Conservation (phyloP, 345 rosid species). For the Turnera subulata region DNA sequence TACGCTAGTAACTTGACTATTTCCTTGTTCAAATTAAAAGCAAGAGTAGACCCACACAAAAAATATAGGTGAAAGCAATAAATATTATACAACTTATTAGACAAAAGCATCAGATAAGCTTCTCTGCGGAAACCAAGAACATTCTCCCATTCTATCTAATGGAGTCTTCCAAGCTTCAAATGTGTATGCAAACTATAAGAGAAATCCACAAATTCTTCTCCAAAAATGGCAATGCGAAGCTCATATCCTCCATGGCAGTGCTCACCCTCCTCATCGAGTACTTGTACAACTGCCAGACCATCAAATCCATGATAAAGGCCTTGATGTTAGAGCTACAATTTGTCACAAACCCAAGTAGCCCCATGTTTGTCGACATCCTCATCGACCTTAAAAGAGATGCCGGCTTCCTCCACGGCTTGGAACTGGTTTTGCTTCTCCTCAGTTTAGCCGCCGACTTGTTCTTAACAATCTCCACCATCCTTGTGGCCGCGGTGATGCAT, state of each 20-base stretch:
- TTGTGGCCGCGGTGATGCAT: constrained; percentile 31
- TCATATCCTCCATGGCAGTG: constrained; percentile 34
- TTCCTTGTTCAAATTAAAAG: too few relatives aligned
- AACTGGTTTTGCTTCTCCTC: constrained; percentile 16
- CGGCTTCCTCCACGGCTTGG: constrained; percentile 16
- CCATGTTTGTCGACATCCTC: constrained; percentile 23
- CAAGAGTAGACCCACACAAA: too few relatives aligned
- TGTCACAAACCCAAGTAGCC: constrained; percentile 20
- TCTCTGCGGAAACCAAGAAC: background rate
- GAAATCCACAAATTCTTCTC: constrained; percentile 35
- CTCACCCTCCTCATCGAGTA: constrained; percentile 25
- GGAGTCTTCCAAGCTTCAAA: constrained; percentile 3
- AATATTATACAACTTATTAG: too few relatives aligned
- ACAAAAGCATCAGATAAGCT: too few relatives aligned
- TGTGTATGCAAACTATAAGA: constrained; percentile 27
- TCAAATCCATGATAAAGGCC: constrained; percentile 27
- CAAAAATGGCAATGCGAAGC: constrained; percentile 37
- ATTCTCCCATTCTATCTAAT: too few relatives aligned
- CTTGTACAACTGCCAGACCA: constrained; percentile 21
- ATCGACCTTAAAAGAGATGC: constrained; percentile 18
- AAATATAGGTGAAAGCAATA: too few relatives aligned
- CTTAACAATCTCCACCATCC: constrained; percentile 25
- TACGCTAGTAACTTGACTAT: too few relatives aligned
- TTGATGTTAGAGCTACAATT: constrained; percentile 22
- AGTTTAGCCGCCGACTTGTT: constrained; percentile 20